phyloP scores from a whole-genome alignment of 352 stramenopile genomes.

The Pythium phragmiticola region DNA sequence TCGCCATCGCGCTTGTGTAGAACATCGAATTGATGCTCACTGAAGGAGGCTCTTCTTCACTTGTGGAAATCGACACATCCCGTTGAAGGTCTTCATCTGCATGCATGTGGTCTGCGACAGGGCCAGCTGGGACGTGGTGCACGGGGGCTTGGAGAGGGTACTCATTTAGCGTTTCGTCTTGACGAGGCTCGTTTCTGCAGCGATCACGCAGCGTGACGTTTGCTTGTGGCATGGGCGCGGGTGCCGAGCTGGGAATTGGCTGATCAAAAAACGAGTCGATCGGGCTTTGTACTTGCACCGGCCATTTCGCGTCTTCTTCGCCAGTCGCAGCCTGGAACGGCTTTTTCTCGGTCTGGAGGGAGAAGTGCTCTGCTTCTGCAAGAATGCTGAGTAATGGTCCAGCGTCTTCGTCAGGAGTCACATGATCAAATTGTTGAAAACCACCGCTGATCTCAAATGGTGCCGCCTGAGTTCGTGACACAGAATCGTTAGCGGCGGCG shows the following conservation, averaged over 20 bases:
- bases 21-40: constrained; percentile 16
- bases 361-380: not conserved
- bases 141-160: not conserved
- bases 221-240: constrained; percentile 26
- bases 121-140: constrained; percentile 11
- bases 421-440: not conserved
- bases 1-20: constrained; percentile 1
- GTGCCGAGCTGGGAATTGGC: constrained; percentile 32
- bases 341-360: not conserved
- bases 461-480: constrained; percentile 3
- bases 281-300: not conserved
- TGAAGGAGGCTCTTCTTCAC: constrained; percentile 6
- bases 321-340: not conserved
- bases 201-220: constrained; percentile 38
- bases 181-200: not conserved
- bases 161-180: not conserved
- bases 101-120: constrained; percentile 2
- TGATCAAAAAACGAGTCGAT: constrained; percentile 41
- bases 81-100: not conserved
- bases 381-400: not conserved
- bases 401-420: not conserved
- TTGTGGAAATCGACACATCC: not conserved
- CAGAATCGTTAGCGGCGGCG: constrained; percentile 16
- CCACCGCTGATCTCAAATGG: not conserved
- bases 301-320: not conserved